Base-by-base conservation (phyloP, 1,139 yeast genomes). In the Candida frijolesensis region DNA sequence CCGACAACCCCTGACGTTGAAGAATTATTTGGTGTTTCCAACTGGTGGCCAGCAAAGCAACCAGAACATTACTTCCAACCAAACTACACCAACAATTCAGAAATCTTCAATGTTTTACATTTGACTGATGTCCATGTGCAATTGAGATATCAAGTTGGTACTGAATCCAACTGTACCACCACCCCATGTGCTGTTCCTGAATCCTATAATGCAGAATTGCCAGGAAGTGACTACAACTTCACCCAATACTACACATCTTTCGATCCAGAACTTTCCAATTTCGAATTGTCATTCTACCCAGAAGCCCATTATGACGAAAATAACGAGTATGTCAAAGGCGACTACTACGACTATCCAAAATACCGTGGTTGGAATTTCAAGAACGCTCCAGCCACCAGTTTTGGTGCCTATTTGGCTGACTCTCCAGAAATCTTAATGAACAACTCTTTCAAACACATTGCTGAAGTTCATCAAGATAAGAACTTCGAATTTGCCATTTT, bases 91-190 rank as follows among this genome's bases (percentile, higher is more conserved):
- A 51, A 55, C n/a, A 53, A 60, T 45, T 57, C 58, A 44, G 68
- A 65, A 14, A 55, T 54, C 7, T 82, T 85, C 65, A 82, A 83
- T 54, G 90, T 84, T n/a, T 69, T 85, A 53, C 91, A 85, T 59
- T 59, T 85, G 27, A 78, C 84, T 29, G 91, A 85, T 61, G 80
- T 84, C 67, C 91, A 85, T 61, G 66, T 83, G 46, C 82, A 84
- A 60, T 66, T 78, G 49, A 77, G 83, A 53, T 85, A 83, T 63
- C 64, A 74, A 2, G 71, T 79, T 14, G 88, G 87, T 18, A 63
- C 83, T 4, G 89, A 85, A 61, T 81, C 82, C 14, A 83, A 85
- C 59, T 85, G 90, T 65, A 65, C 84, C 3, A 63, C 66, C 30
- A 62, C 67, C 12, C 72, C 79, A 67, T 82, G 87, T 62, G 81